Evolutionary conservation across 805 yeast genomes (phyloP).

Genomic region (Tetrapisispora phaffii): DNA sequence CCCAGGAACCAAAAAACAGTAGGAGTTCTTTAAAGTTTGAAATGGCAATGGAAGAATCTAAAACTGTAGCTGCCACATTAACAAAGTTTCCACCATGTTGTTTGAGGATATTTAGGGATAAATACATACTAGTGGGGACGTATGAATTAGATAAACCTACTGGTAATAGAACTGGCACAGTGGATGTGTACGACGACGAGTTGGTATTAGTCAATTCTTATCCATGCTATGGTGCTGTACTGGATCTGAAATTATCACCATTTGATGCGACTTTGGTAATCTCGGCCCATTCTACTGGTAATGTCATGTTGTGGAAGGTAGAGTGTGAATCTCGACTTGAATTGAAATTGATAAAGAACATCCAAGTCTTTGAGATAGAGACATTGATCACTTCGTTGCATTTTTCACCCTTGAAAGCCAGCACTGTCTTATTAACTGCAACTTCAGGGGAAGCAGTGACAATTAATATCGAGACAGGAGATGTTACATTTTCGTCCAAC

Average conservation of each 20-base stretch:
- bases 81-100: constrained; percentile 77
- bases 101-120: constrained; percentile 43
- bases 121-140: constrained; percentile 60
- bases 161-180: constrained; percentile 54
- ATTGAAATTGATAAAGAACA: constrained; percentile 24
- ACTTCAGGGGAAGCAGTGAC: constrained; percentile 55
- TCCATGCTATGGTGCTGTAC: constrained; percentile 49
- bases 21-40: too few relatives aligned
- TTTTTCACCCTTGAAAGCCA: constrained; percentile 38
- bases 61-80: constrained; percentile 21
- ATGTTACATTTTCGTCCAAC: background rate
- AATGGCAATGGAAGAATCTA: constrained; percentile 13
- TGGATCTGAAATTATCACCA: constrained; percentile 68
- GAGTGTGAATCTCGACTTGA: constrained; percentile 10
- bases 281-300: constrained; percentile 78
- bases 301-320: constrained; percentile 52
- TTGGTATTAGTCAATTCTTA: constrained; percentile 20
- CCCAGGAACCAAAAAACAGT: too few relatives aligned
- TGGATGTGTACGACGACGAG: constrained; percentile 33
- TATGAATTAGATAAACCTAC: constrained; percentile 57
- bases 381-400: constrained; percentile 55
- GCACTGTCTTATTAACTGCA: constrained; percentile 43
- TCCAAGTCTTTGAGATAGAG: constrained; percentile 40
- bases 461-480: constrained; percentile 12
- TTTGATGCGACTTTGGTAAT: constrained; percentile 39